phyloP scores from a whole-genome alignment of 2,329 filamentous ascomycete species.

The Penicillium nordicum region DNA sequence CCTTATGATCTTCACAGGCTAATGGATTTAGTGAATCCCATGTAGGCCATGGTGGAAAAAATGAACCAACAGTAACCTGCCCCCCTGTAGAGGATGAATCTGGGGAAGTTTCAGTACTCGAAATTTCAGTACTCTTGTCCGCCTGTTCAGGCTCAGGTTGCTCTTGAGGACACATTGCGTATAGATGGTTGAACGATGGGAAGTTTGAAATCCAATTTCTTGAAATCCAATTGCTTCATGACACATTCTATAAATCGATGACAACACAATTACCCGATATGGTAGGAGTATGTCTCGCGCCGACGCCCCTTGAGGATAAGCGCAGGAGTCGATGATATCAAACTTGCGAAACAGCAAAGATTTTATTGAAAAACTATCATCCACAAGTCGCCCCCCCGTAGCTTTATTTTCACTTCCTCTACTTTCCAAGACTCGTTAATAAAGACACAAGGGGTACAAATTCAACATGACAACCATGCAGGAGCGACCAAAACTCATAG shows the following conservation, averaged over 20 bases:
- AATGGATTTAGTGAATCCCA: neutral
- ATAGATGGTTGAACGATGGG: neutral
- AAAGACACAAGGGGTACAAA: neutral
- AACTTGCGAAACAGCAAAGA: neutral
- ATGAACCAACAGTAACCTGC: neutral
- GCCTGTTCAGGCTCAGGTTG: neutral
- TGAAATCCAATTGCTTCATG: neutral
- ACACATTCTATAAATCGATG: neutral
- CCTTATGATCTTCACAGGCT: neutral
- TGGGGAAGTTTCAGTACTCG: neutral
- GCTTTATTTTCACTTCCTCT: neutral
- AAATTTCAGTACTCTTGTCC: neutral
- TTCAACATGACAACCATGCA: neutral
- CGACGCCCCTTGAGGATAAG: neutral
- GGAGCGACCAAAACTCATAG: constrained; percentile 11
- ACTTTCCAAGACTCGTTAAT: neutral
- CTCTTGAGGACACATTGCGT: neutral
- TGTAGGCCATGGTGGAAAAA: neutral
- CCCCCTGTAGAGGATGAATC: neutral
- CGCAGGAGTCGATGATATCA: neutral
- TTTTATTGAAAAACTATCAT: neutral
- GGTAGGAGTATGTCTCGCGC: neutral
- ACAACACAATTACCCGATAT: neutral
- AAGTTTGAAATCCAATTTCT: neutral
- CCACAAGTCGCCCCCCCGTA: accelerated